A percentile compares a stretch with the other conserved stretches of the same genome.
These are phyloP conservation scores for Solanum pinnatisectum DNA, from an alignment of 257 asterid species.

Conservation along the genomic window DNA sequence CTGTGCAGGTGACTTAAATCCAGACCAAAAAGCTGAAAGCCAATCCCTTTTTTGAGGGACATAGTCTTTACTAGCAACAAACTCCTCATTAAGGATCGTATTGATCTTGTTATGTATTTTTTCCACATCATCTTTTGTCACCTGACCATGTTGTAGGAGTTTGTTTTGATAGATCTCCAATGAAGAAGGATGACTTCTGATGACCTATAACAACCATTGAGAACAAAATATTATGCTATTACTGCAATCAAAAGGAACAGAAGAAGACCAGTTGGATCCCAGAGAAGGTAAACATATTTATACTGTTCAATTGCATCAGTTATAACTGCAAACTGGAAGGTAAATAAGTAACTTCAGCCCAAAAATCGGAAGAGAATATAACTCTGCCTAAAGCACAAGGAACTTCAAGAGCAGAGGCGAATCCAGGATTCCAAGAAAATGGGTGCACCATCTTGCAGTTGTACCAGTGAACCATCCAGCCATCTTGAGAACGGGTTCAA, in stretches of 20 bases:
- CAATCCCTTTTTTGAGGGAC: constrained; percentile 87
- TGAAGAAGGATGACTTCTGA: constrained; percentile 81
- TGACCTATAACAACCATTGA: constrained; percentile 50
- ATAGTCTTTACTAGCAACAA: constrained; percentile 87
- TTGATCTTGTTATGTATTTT: constrained; percentile 59
- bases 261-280: neutral
- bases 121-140: constrained; percentile 61
- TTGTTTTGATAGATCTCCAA: constrained; percentile 73
- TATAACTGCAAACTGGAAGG: neutral
- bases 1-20: constrained; percentile 93
- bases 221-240: neutral
- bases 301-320: neutral
- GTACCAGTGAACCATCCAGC: too few species aligned
- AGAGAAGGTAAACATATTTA: neutral
- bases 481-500: too few species aligned
- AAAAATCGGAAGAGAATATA: neutral
- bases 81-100: constrained; percentile 84
- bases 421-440: too few species aligned
- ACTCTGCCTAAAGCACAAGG: neutral
- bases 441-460: too few species aligned
- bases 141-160: constrained; percentile 66
- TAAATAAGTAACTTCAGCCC: neutral
- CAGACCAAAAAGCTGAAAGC: constrained; percentile 96
- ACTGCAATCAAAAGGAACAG: neutral
- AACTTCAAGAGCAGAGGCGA: neutral